Conservation (phyloP, 371 early-diverging fungal genomes). For the Blakeslea trispora region DNA sequence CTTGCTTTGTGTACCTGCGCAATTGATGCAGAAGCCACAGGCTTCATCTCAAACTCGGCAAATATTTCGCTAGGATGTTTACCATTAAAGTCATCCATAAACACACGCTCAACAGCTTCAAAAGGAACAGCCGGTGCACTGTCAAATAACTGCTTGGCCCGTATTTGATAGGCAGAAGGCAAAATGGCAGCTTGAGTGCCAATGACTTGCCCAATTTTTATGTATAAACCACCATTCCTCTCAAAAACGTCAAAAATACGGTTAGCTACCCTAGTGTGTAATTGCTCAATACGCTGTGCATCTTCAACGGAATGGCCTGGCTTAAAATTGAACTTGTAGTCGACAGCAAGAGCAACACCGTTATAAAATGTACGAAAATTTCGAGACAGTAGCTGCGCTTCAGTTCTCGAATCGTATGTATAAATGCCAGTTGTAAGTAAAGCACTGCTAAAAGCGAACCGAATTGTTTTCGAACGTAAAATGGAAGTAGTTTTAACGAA, state of each 20-base stretch:
- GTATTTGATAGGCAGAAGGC: constrained; percentile 72
- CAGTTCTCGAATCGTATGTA: constrained; percentile 52
- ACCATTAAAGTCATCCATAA: constrained; percentile 68
- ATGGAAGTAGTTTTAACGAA: constrained; percentile 3
- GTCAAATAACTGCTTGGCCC: constrained; percentile 79
- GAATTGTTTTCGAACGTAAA: constrained; percentile 1
- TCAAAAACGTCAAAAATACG: constrained; percentile 80
- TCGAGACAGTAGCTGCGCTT: constrained; percentile 58
- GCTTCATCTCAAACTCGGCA: constrained; percentile 66
- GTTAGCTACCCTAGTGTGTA: constrained; percentile 72
- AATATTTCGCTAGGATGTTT: constrained; percentile 66
- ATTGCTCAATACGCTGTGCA: constrained; percentile 41
- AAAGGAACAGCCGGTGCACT: constrained; percentile 80
- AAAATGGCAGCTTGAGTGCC: constrained; percentile 79
- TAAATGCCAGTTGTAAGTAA: constrained; percentile 41
- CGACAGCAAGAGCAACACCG: constrained; percentile 58
- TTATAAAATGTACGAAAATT: constrained; percentile 63
- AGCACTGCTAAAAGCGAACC: constrained; percentile 17
- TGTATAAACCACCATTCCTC: constrained; percentile 85
- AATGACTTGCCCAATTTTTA: constrained; percentile 90
- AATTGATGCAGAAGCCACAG: constrained; percentile 90
- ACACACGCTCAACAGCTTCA: constrained; percentile 65
- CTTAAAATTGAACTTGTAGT: constrained; percentile 80
- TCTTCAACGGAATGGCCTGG: constrained; percentile 49
- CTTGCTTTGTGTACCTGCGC: constrained; percentile 92